phyloP scores from a whole-genome alignment of 805 yeast genomes.

The Metschnikowia anglica region DNA sequence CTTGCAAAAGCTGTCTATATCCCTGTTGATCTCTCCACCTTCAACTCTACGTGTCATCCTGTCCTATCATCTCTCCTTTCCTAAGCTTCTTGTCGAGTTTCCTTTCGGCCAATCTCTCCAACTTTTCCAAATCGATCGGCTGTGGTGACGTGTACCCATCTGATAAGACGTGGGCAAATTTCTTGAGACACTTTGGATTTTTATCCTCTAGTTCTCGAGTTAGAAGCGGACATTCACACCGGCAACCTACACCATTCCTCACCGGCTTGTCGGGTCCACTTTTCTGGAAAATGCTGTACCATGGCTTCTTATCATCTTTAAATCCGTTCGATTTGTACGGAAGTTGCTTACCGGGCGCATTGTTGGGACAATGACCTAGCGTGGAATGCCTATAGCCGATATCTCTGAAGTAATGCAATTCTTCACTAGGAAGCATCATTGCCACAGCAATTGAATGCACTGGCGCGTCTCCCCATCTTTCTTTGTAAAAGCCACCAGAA shows the following conservation, averaged over 20 bases:
- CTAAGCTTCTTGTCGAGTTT: constrained; percentile 23
- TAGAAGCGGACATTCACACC: constrained; percentile 71
- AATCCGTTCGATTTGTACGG: constrained; percentile 27
- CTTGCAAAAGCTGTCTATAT: no score
- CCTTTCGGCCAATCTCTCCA: constrained; percentile 25
- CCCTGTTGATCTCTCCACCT: neutral
- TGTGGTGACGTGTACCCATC: constrained; percentile 25
- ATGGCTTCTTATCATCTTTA: constrained; percentile 28
- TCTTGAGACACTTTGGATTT: constrained; percentile 49
- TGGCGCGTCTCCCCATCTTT: constrained; percentile 98
- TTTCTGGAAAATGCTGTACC: constrained; percentile 19
- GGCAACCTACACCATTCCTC: constrained; percentile 68
- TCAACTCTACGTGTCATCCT: neutral
- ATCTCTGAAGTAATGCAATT: constrained; percentile 88
- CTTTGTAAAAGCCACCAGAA: constrained; percentile 81
- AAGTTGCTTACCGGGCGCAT: constrained; percentile 36
- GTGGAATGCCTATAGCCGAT: constrained; percentile 86
- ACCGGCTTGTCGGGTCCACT: constrained; percentile 29
- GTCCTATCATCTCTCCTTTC: constrained; percentile 21
- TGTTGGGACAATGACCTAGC: constrained; percentile 78
- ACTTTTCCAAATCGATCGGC: constrained; percentile 26
- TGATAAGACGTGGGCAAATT: constrained; percentile 47
- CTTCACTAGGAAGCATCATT: constrained; percentile 62
- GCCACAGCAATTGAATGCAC: constrained; percentile 87
- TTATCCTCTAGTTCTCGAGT: constrained; percentile 55